phyloP scores from a whole-genome alignment of 2,329 filamentous ascomycete species.

The Colletotrichum orchidophilum region DNA sequence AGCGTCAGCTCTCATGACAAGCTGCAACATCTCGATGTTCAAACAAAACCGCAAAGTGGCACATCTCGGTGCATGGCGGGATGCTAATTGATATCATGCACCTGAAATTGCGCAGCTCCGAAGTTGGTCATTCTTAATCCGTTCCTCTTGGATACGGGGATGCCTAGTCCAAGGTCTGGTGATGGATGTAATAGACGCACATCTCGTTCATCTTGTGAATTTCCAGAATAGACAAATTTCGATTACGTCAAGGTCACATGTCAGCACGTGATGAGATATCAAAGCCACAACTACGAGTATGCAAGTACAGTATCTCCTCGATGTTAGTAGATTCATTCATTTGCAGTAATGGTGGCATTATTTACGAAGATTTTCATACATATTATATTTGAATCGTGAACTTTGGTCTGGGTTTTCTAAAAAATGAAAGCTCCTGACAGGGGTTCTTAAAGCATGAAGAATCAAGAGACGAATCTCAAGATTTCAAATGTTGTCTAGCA shows the following conservation, averaged over 20 bases:
- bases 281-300: no score
- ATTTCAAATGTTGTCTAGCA: neutral
- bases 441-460: neutral
- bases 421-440: no score
- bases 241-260: slow-evolving; percentile 24
- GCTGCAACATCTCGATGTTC: neutral
- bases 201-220: neutral
- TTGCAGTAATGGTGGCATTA: neutral
- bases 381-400: neutral
- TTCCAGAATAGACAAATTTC: neutral
- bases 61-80: slow-evolving; percentile 10
- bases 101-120: neutral
- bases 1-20: neutral
- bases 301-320: neutral
- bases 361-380: neutral
- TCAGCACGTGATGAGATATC: neutral
- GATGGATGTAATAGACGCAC: neutral
- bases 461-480: neutral
- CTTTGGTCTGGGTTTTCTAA: no score
- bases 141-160: neutral
- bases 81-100: slow-evolving; percentile 21
- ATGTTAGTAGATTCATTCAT: no score
- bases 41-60: slow-evolving; percentile 2
- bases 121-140: neutral
- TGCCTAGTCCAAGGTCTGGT: neutral